Base-by-base conservation (phyloP, 495 filamentous ascomycete genomes). In the Aspergillus incahuasiensis region DNA sequence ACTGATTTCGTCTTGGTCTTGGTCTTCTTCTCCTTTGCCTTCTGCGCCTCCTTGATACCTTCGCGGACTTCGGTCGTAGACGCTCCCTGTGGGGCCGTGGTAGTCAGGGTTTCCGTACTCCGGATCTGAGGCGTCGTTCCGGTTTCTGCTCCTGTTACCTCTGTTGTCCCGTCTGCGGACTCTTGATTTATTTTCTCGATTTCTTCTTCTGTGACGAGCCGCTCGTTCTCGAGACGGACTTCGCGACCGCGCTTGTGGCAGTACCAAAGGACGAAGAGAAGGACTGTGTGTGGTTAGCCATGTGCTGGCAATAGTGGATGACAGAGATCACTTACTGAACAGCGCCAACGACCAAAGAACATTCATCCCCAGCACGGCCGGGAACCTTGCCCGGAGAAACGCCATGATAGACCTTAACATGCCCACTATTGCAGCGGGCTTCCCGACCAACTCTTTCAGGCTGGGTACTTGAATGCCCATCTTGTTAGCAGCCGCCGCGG, bases 191-290 rank as follows among this genome's bases (percentile, higher is more conserved):
- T 56, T 59, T 72, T 70, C 12, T 56, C 63, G 39, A 78, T 73
- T 55, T 80, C 75, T 28, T 71, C 71, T 53, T 80, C 77, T 1
- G 75, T 78, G n/a, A 79, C 75, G 11, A 75, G 61, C 7, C 78
- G 77, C 68, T 92, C 89, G 56, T 76, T 81, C 63, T 90, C 89
- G 1, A 96, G 77, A 34, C 94, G 78, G 13, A 84, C 84, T 71
- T 98, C 94, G 15, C 82, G 82, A 34, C 94, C 94, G 13, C 94
- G 84, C 69, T 96, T 96, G 68, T 97, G 88, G 70, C 90, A 97
- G 68, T 98, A 98, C 92, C 92, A 98, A 56, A 97, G 82, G 47
- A 92, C 88, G 66, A 92, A 90, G 28, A 98, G 71, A 12, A 98
- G 76, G 55, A 97, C 88, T 91, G 58, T 8, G n/a, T 13, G 24